Conservation (phyloP, 2,329 filamentous ascomycete genomes). For the Kalaharituber pfeilii region DNA sequence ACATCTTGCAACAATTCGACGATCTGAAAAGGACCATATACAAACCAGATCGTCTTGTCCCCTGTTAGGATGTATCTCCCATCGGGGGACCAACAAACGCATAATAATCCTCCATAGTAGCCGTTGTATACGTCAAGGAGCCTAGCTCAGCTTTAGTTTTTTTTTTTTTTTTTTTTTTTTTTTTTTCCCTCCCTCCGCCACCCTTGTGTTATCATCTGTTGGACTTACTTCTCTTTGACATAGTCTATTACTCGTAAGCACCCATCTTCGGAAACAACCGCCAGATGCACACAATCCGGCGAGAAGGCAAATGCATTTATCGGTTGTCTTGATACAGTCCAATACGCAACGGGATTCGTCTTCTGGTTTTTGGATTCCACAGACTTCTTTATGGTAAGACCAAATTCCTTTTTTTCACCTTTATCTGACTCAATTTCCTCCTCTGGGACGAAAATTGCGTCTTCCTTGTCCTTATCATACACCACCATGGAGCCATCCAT, state of each 20-base stretch:
- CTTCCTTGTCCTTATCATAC: constrained; percentile 95
- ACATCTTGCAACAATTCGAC: constrained; percentile 71
- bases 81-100: constrained; percentile 94
- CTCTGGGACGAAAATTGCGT: constrained; percentile 60
- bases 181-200: too few species aligned
- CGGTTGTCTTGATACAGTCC: constrained; percentile 80
- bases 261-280: constrained; percentile 81
- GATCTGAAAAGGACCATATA: constrained; percentile 81
- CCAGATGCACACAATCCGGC: constrained; percentile 70
- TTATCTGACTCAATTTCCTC: constrained; percentile 24
- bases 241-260: constrained; percentile 82
- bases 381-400: constrained; percentile 54
- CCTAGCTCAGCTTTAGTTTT: too few species aligned
- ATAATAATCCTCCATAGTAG: constrained; percentile 85
- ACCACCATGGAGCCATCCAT: constrained; percentile 81
- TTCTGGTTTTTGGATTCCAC: constrained; percentile 90
- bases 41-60: constrained; percentile 92
- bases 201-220: not conserved
- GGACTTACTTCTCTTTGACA: constrained; percentile 61
- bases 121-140: constrained; percentile 74
- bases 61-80: constrained; percentile 90
- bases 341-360: constrained; percentile 75
- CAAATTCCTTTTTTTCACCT: constrained; percentile 19
- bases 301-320: constrained; percentile 89
- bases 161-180: too few species aligned